Conservation (phyloP, 148 eudicot genomes). For the Rhododendron vialii region DNA sequence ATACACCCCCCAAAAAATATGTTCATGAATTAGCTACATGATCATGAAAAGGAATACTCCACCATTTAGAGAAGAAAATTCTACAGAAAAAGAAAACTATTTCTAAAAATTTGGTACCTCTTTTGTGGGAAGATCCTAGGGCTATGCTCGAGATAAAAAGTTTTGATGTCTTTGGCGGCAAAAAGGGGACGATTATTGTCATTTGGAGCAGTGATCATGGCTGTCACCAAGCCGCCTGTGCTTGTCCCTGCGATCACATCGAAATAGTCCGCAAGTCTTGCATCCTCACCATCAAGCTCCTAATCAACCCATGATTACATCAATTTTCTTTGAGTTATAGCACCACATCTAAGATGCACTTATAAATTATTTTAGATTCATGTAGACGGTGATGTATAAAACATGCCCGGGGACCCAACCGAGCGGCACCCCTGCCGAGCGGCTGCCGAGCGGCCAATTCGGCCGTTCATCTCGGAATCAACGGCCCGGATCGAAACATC, state of each 20-base stretch:
- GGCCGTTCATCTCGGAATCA: too few relatives aligned
- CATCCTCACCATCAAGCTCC: conserved; percentile 20
- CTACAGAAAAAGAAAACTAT: background rate
- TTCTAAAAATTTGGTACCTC: background rate
- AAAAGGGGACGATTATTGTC: conserved; percentile 12
- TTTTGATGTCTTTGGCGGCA: conserved; percentile 19
- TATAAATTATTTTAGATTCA: background rate
- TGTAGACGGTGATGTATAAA: background rate
- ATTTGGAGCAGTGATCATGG: conserved; percentile 21
- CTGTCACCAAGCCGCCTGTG: conserved; percentile 21
- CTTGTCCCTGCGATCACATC: conserved; percentile 24
- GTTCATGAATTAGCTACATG: background rate
- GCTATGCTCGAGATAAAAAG: conserved; percentile 15
- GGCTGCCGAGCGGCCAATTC: too few relatives aligned
- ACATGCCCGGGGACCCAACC: too few relatives aligned
- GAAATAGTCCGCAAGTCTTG: conserved; percentile 24
- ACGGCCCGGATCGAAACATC: too few relatives aligned
- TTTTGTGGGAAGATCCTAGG: conserved; percentile 24
- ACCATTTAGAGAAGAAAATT: background rate
- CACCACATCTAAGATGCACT: background rate
- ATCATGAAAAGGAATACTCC: background rate
- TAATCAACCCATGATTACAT: background rate
- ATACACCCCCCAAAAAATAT: background rate
- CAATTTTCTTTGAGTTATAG: background rate
- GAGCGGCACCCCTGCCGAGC: too few relatives aligned